Percentiles rank a stretch among this genome's conserved stretches.
Conservation (phyloP, 495 filamentous ascomycete genomes). For the Annulohypoxylon nitens region DNA sequence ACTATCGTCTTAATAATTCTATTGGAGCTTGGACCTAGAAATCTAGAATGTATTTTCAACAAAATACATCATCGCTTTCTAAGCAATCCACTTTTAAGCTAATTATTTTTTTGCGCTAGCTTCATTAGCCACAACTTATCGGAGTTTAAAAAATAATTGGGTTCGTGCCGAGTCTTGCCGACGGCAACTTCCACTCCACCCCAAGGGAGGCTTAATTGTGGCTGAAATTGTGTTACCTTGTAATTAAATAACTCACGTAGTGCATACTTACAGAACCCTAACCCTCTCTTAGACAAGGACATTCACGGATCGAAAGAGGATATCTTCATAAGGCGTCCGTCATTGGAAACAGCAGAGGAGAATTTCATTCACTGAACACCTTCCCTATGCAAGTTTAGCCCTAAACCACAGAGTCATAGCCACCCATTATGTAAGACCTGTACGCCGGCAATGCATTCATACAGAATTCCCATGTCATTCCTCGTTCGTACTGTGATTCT, state of each 20-base stretch:
- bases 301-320: neutral
- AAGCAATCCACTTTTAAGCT: conserved; percentile 9
- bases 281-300: neutral
- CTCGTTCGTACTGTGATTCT: neutral
- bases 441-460: conserved; percentile 12
- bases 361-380: neutral
- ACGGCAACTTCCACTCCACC: neutral
- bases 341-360: neutral
- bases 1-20: conserved; percentile 42
- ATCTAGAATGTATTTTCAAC: conserved; percentile 20
- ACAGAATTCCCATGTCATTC: neutral
- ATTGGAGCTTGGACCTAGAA: conserved; percentile 26
- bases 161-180: conserved; percentile 4
- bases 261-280: neutral
- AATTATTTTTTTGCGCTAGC: neutral
- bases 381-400: neutral
- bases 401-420: neutral
- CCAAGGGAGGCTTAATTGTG: neutral
- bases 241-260: neutral
- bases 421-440: neutral
- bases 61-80: conserved; percentile 42
- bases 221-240: neutral
- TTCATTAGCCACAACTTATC: conserved; percentile 19
- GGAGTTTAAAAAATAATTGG: conserved; percentile 1
- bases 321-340: neutral